Evolutionary conservation across 768 basidiomycete genomes (phyloP).

Genomic region (Trichaptum fuscoviolaceum): DNA sequence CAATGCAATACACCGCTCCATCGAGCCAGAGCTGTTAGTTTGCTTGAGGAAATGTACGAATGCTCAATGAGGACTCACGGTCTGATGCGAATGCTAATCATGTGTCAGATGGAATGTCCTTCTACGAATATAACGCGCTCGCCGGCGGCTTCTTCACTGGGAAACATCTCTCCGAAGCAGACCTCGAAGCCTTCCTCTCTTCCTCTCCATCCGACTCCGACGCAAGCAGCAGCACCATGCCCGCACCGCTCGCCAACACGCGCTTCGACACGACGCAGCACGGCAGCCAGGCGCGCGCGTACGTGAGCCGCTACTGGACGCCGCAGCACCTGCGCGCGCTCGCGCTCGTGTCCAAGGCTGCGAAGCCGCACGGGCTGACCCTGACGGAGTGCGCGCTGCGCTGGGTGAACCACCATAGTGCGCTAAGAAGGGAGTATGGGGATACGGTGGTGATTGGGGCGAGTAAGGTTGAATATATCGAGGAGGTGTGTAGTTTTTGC

Average conservation of each 20-base stretch:
- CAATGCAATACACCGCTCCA: conserved; percentile 24
- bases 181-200: conserved; percentile 23
- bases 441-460: conserved; percentile 35
- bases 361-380: conserved; percentile 26
- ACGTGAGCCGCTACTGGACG: conserved; percentile 19
- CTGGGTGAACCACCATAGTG: conserved; percentile 35
- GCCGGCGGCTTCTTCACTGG: conserved; percentile 22
- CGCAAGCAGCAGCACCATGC: background rate
- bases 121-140: conserved; percentile 24
- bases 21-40: conserved; percentile 28
- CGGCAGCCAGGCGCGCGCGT: background rate
- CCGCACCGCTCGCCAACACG: background rate
- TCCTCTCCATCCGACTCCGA: too few relatives aligned
- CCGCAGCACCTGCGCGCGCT: conserved; percentile 25
- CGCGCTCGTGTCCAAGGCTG: conserved; percentile 26
- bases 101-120: conserved; percentile 13
- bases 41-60: conserved; percentile 16
- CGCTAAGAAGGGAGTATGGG: conserved; percentile 3
- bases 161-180: conserved; percentile 7
- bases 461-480: conserved; percentile 29
- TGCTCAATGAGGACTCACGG: background rate
- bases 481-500: conserved; percentile 13
- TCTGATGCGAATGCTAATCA: background rate
- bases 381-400: conserved; percentile 31
- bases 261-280: background rate